A percentile compares a stretch with the other conserved stretches of the same genome.
Evolutionary conservation across 2,329 filamentous ascomycete genomes (phyloP).

Genomic region (Aspergillus sp.): DNA sequence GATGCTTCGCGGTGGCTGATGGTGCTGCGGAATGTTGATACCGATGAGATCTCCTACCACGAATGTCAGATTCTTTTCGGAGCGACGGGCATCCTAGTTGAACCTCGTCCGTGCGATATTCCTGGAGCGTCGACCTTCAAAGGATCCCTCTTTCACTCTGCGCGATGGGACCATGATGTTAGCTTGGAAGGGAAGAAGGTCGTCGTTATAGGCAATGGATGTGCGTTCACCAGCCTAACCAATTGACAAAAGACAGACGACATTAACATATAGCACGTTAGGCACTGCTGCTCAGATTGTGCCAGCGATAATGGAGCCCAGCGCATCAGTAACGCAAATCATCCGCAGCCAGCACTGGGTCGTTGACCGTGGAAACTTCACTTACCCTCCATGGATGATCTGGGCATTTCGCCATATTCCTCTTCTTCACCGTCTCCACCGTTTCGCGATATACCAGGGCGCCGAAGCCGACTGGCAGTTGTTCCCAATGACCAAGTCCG

Average conservation of each 20-base stretch:
- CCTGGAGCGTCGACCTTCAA: constrained; percentile 23
- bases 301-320: constrained; percentile 31
- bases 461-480: constrained; percentile 22
- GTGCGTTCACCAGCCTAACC: constrained; percentile 23
- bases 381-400: constrained; percentile 38
- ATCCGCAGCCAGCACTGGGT: constrained; percentile 58
- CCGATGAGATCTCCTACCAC: constrained; percentile 28
- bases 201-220: constrained; percentile 31
- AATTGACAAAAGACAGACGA: too few relatives aligned
- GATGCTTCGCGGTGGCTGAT: constrained; percentile 50
- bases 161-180: constrained; percentile 25
- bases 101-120: constrained; percentile 22
- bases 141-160: constrained; percentile 26
- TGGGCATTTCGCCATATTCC: constrained; percentile 37
- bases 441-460: constrained; percentile 36
- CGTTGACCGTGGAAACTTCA: too few relatives aligned
- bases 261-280: neutral
- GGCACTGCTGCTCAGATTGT: constrained; percentile 29
- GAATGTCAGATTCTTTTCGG: constrained; percentile 53
- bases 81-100: constrained; percentile 47
- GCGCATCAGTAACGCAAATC: constrained; percentile 56
- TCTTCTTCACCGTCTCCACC: constrained; percentile 44
- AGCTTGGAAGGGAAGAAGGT: constrained; percentile 26
- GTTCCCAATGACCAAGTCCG: constrained; percentile 46
- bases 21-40: constrained; percentile 23